Evolutionary conservation across 1,284 basidiomycete species (phyloP).

Genomic region (Trametes pubescens): DNA sequence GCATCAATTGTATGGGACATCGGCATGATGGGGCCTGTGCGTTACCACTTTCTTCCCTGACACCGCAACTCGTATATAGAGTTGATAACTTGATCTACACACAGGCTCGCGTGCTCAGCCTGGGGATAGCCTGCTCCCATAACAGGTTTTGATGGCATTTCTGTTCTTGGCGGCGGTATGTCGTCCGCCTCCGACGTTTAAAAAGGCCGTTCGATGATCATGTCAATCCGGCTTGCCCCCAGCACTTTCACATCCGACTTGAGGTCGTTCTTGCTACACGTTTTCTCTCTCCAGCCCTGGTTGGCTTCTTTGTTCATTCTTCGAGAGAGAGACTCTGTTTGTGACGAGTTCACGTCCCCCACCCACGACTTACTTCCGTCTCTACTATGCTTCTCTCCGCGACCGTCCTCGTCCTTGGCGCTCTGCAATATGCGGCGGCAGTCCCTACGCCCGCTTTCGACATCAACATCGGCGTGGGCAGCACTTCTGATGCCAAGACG

Average conservation of each 20-base stretch:
- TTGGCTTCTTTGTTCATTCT: neutral
- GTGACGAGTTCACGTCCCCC: neutral
- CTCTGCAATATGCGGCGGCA: neutral
- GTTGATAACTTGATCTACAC: neutral
- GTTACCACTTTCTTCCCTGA: neutral
- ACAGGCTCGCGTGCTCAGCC: neutral
- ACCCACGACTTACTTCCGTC: neutral
- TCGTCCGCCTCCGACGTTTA: neutral
- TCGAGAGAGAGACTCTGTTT: neutral
- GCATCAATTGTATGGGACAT: neutral
- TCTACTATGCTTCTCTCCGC: neutral
- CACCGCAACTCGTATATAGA: neutral
- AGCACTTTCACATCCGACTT: neutral
- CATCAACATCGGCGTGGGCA: neutral
- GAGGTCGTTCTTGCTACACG: neutral
- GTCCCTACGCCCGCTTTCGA: neutral
- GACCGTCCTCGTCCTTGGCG: neutral
- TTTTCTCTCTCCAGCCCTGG: neutral
- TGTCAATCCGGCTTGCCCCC: neutral
- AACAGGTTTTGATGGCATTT: neutral
- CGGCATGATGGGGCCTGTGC: slow-evolving; percentile 1
- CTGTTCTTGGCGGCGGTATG: neutral
- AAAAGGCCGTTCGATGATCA: neutral
- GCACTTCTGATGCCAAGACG: neutral
- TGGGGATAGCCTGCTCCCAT: neutral